A percentile compares a stretch with the other conserved stretches of the same genome.
Conservation (phyloP, 2,329 filamentous ascomycete genomes). For the Beauveria medogensis region DNA sequence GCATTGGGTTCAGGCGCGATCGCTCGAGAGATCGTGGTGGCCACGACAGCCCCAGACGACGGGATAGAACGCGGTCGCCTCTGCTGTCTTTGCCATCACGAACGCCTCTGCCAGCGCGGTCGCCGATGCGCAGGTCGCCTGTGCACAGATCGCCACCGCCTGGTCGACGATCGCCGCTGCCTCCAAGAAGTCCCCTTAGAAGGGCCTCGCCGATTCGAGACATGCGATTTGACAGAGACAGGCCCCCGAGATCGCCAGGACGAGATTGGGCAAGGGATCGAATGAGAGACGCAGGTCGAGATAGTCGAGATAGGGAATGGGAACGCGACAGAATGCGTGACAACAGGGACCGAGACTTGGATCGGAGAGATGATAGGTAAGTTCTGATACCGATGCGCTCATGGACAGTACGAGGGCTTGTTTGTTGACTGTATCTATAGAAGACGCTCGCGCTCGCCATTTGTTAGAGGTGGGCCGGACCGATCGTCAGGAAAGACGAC, state of each 20-base stretch:
- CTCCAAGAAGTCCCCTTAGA: slow-evolving; percentile 22
- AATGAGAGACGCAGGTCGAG: slow-evolving; percentile 18
- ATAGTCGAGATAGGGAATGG: slow-evolving; percentile 25
- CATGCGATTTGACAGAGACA: slow-evolving; percentile 28
- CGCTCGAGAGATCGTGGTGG: slow-evolving; percentile 30
- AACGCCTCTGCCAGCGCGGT: slow-evolving; percentile 16
- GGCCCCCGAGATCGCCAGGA: slow-evolving; percentile 27
- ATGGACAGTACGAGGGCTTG: neutral
- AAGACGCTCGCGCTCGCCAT: slow-evolving; percentile 48
- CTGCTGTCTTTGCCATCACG: slow-evolving; percentile 11
- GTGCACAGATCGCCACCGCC: slow-evolving; percentile 15
- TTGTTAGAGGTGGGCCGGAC: slow-evolving; percentile 25
- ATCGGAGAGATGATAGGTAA: slow-evolving; percentile 35
- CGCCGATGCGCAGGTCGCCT: slow-evolving; percentile 18
- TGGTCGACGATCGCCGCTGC: slow-evolving; percentile 6
- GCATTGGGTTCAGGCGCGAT: slow-evolving; percentile 32
- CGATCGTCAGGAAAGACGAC: slow-evolving; percentile 28
- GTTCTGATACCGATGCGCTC: slow-evolving; percentile 1
- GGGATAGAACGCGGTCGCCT: slow-evolving; percentile 29
- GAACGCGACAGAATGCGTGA: slow-evolving; percentile 20
- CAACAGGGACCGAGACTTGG: slow-evolving; percentile 25
- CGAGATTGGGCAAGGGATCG: slow-evolving; percentile 28
- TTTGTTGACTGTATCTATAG: slow-evolving; percentile 23
- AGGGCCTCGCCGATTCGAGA: slow-evolving; percentile 31
- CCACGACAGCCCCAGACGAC: slow-evolving; percentile 25